Evolutionary conservation across 1,284 basidiomycete species (phyloP).

Genomic region (Ganoderma boninense): DNA sequence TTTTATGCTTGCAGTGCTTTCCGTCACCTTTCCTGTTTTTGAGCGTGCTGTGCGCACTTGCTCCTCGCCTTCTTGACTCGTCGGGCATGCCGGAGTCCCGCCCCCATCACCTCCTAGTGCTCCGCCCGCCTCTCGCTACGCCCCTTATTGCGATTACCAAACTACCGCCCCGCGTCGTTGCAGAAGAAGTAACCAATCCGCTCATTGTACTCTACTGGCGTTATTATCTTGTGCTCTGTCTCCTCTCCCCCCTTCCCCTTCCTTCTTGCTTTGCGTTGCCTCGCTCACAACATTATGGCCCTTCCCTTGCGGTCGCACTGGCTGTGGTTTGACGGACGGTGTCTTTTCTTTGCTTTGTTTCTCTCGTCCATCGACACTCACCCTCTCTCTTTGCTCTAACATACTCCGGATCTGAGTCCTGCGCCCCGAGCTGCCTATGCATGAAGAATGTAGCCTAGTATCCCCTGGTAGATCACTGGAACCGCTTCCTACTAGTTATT

Average conservation of each 20-base stretch:
- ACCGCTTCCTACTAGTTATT: conserved; percentile 27
- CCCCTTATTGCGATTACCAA: conserved; percentile 2
- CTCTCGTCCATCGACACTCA: neutral
- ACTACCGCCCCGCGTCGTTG: conserved; percentile 11
- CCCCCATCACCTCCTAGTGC: neutral
- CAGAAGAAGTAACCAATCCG: conserved; percentile 18
- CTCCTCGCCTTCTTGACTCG: neutral
- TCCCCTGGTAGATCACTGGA: conserved; percentile 38
- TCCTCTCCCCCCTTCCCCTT: conserved; percentile 10
- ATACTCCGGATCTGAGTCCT: neutral
- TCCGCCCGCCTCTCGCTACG: neutral
- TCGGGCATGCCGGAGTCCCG: neutral
- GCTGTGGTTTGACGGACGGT: neutral
- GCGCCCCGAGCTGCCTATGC: conserved; percentile 9
- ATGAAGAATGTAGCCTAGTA: conserved; percentile 39
- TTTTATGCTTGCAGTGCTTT: conserved; percentile 22
- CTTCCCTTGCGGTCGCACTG: conserved; percentile 8
- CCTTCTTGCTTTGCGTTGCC: conserved; percentile 1
- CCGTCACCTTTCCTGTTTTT: neutral
- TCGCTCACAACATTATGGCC: neutral
- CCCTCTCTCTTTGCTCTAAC: conserved; percentile 10
- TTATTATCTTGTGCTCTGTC: conserved; percentile 17
- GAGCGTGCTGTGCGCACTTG: conserved; percentile 20
- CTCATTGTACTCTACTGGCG: conserved; percentile 22
- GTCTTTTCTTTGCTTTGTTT: neutral